phyloP scores from a whole-genome alignment of 352 stramenopile species.

The Phytophthora rubi region DNA sequence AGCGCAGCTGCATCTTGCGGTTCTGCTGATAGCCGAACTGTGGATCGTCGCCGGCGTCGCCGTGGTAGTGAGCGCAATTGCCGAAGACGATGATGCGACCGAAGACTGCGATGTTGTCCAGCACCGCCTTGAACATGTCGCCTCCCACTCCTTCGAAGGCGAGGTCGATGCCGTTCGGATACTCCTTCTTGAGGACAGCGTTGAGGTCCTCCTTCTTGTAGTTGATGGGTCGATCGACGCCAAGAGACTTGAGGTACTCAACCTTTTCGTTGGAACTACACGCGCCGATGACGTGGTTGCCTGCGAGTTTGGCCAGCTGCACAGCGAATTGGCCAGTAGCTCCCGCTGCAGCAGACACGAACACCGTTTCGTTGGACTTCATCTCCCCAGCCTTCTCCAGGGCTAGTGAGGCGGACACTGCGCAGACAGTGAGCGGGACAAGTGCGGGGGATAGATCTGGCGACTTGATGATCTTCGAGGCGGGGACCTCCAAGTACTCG shows the following conservation, averaged over 20 bases:
- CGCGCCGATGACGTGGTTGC: slow-evolving; percentile 31
- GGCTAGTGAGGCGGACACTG: slow-evolving; percentile 41
- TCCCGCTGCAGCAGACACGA: slow-evolving; percentile 25
- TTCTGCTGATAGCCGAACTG: slow-evolving; percentile 25
- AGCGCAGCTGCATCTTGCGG: slow-evolving; percentile 29
- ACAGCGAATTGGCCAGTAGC: slow-evolving; percentile 26
- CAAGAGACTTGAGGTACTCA: slow-evolving; percentile 32
- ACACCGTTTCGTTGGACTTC: slow-evolving; percentile 28
- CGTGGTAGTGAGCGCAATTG: slow-evolving; percentile 31
- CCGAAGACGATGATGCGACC: slow-evolving; percentile 30
- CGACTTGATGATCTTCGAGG: slow-evolving; percentile 36
- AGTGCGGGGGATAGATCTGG: slow-evolving; percentile 24
- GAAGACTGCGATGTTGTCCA: slow-evolving; percentile 28
- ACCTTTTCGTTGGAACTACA: slow-evolving; percentile 30
- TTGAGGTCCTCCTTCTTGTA: slow-evolving; percentile 60
- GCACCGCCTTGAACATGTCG: slow-evolving; percentile 27
- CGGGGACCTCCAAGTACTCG: slow-evolving; percentile 52
- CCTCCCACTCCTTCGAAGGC: slow-evolving; percentile 38
- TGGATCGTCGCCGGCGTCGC: slow-evolving; percentile 14
- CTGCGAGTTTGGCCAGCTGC: slow-evolving; percentile 27
- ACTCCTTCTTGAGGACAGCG: slow-evolving; percentile 42
- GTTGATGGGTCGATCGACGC: slow-evolving; percentile 62
- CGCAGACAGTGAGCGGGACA: slow-evolving; percentile 48
- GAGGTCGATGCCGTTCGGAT: slow-evolving; percentile 43
- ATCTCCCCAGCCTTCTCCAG: slow-evolving; percentile 30